Base-by-base conservation (phyloP, 2,329 filamentous ascomycete genomes). In the Xylariales sp. region DNA sequence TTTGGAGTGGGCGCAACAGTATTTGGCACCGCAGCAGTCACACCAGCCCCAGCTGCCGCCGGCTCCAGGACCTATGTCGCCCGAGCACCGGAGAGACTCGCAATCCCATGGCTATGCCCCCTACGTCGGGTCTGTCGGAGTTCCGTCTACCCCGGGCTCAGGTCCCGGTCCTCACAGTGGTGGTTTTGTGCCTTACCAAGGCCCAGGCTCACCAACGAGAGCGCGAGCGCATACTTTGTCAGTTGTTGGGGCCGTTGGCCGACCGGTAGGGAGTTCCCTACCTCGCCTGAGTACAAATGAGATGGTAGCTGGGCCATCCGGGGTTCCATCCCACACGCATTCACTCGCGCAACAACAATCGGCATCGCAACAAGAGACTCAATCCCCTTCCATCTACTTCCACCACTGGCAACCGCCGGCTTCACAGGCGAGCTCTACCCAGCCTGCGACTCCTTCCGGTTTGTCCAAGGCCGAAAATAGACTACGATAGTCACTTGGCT, bases 341-440 rank as follows among this genome's bases (percentile, higher is more conserved):
- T 42, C 60, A 54, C 74, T 73, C 62, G 72, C 68, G 56, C 76
- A 71, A 55, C 71, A 69, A 54, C 75, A 66, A 28, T 74, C 71
- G 28, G 59, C 65, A 33, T 73, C 76, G 45, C 78, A 82, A 53
- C 76, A 84, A 51, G 78, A 81, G 34, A 65, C 78, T 32, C 71
- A 82, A 48, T 87, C 85, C 29, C 81, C 84, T 1, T 85, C 83
- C 16, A 86, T 95, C 35, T 93, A 88, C 62, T 95, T 95, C 60
- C 88, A 95, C 58, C 88, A 95, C 59, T 95, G 89, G 88, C 86
- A 91, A 45, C 89, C 89, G 33, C 89, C 89, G 11, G 76, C 73
- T 16, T 76, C 80, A 48, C 76, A 86, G 62, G 70, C 72, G 49
- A 68, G 71, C 59, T 71, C 76, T 43, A 79, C 80, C 54, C 82